Base-by-base conservation (phyloP, 305 asterid genomes). In the Coffea humblotiana region DNA sequence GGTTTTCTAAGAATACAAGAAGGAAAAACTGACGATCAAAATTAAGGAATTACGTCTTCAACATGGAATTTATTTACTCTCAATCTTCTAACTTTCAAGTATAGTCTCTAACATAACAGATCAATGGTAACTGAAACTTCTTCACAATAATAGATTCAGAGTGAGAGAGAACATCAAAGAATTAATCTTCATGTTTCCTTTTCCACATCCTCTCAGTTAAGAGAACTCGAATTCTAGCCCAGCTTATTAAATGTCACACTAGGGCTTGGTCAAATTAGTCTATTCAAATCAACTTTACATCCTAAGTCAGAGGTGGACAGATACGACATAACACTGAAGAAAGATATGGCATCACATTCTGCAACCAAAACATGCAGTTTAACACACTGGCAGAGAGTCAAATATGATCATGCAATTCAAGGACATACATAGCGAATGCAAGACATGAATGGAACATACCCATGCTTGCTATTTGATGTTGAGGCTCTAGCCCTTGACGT, bases 401-500 rank as follows among this genome's bases (percentile, higher is more conserved):
- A 52, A 13, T 35, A 21, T 14, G 64, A 51, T 68, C 23, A 51
- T 13, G 49, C 9, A 71, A 37, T 23, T 52, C 4, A 32, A 77
- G 8, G 35, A 25, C 58, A 40, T 14, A 35, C 61, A 51, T 16
- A 27, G 71, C 29, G 0, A 18, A 48, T 12, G 32, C 4, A 48
- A 19, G 18, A 71, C 48, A 37, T 25, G 16, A 69, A 71, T 45
- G 60, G 63, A 64, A 58, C 88, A 78, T 87, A 96, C 99, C 92
- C 89, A 75, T 84, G 91, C 90, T 88, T 89, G 88, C 83, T 88
- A 83, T 86, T 89, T 83, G 99, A 94, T 43, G 98, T 87, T 45
- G 98, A 94, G 74, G 92, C 98, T 87, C 91, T 89, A 82, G 84
- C 90, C 86, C 83, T 92, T 67, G 90, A 83, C 47, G 89, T 52